Evolutionary conservation across 1,284 basidiomycete genomes (phyloP).

Genomic region (Melampsora occidentalis): DNA sequence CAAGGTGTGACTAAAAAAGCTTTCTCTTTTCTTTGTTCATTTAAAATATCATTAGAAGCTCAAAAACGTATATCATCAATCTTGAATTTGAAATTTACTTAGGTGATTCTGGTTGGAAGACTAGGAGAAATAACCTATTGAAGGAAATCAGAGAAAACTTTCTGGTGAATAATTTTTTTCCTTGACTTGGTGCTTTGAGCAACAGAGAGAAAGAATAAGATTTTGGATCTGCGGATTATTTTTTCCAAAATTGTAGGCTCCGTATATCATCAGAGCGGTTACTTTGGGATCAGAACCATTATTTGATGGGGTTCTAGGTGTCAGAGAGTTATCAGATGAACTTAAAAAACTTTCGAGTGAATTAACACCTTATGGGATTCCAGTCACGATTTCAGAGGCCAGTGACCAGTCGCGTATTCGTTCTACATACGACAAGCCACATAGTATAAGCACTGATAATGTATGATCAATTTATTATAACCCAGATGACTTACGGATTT

Average conservation of each 20-base stretch:
- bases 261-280: constrained; percentile 65
- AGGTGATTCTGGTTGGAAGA: constrained; percentile 59
- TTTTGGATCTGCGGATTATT: not conserved
- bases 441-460: too few species aligned
- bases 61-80: not conserved
- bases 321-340: constrained; percentile 60
- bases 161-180: not conserved
- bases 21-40: not conserved
- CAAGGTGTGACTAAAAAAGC: constrained; percentile 52
- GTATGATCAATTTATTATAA: not conserved
- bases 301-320: constrained; percentile 63
- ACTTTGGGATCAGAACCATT: constrained; percentile 72
- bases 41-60: too few species aligned
- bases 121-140: constrained; percentile 61
- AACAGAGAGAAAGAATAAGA: not conserved
- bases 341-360: constrained; percentile 59
- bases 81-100: not conserved
- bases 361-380: not conserved
- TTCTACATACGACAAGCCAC: too few species aligned
- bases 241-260: constrained; percentile 56
- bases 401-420: not conserved
- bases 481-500: constrained; percentile 50
- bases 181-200: not conserved
- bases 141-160: constrained; percentile 63
- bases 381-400: constrained; percentile 11